phyloP scores from a whole-genome alignment of 805 yeast genomes.

The Candida tibetensis region DNA sequence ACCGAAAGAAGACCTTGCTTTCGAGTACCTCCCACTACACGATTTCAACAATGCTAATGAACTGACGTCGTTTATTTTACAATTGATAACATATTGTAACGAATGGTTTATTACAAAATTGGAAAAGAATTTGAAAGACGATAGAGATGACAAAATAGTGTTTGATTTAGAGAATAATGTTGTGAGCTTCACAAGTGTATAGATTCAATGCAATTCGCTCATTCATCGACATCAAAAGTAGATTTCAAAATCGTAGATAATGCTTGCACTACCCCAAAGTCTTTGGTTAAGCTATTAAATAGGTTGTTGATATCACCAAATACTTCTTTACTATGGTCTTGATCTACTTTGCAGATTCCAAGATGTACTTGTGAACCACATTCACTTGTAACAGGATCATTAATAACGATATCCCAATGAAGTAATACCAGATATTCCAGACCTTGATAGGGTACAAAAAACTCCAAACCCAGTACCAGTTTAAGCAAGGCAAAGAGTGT shows the following conservation, averaged over 20 bases:
- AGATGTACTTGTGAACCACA: conserved; percentile 21
- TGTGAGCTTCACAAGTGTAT: conserved; percentile 7
- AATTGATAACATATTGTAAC: conserved; percentile 24
- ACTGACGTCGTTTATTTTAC: conserved; percentile 23
- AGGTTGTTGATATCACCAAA: conserved; percentile 11
- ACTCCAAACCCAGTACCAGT: conserved; percentile 17
- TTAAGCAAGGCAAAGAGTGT: conserved; percentile 19
- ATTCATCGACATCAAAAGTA: conserved; percentile 9
- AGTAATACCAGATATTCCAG: conserved; percentile 7
- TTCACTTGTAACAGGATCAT: conserved; percentile 19
- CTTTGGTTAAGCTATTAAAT: conserved; percentile 20
- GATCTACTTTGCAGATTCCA: conserved; percentile 4
- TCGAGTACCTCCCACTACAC: conserved; percentile 29
- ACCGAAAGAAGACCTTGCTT: conserved; percentile 13
- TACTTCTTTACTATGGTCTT: conserved; percentile 9
- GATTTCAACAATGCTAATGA: conserved; percentile 36
- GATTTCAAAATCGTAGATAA: conserved; percentile 22
- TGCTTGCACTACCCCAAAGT: conserved; percentile 26
- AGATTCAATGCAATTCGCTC: not conserved
- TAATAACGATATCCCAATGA: conserved; percentile 24
- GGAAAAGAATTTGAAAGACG: conserved; percentile 2
- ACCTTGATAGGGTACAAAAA: conserved; percentile 9
- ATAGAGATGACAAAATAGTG: conserved; percentile 7
- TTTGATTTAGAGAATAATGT: conserved; percentile 30
- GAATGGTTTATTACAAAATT: conserved; percentile 20